Evolutionary conservation across 164 flowering plant species (phyloP).

Genomic region (Tetracentron sinense): DNA sequence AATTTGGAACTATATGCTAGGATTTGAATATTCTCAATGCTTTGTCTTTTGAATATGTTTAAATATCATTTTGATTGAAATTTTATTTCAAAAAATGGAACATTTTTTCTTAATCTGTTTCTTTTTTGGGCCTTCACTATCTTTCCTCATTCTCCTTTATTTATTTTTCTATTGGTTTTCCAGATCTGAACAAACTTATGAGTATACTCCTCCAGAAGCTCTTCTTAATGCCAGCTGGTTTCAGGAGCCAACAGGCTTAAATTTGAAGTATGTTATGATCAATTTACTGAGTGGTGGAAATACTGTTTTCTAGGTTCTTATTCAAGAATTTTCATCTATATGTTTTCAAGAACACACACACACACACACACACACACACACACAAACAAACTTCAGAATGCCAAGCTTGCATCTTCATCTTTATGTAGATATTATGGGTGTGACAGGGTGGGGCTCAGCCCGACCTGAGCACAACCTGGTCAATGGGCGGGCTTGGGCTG

Average conservation of each 20-base stretch:
- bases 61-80: no score
- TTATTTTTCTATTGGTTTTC: constrained; percentile 16
- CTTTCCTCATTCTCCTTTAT: background rate
- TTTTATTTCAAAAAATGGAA: background rate
- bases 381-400: no score
- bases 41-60: background rate
- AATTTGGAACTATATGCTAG: background rate
- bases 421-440: no score
- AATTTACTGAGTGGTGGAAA: background rate
- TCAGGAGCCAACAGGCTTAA: constrained; percentile 45
- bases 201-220: constrained; percentile 93
- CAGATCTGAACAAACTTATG: constrained; percentile 88
- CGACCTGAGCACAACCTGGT: no score
- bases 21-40: background rate
- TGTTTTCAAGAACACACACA: no score
- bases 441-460: no score
- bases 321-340: background rate
- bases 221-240: constrained; percentile 78
- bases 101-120: no score
- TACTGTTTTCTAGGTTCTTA: background rate
- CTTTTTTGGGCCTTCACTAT: background rate
- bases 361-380: no score
- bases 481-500: no score
- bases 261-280: constrained; percentile 50
- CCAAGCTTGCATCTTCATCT: background rate